These are phyloP conservation scores for Colletotrichum godetiae DNA, from an alignment of 2,329 filamentous ascomycete species.

Conservation along the genomic window DNA sequence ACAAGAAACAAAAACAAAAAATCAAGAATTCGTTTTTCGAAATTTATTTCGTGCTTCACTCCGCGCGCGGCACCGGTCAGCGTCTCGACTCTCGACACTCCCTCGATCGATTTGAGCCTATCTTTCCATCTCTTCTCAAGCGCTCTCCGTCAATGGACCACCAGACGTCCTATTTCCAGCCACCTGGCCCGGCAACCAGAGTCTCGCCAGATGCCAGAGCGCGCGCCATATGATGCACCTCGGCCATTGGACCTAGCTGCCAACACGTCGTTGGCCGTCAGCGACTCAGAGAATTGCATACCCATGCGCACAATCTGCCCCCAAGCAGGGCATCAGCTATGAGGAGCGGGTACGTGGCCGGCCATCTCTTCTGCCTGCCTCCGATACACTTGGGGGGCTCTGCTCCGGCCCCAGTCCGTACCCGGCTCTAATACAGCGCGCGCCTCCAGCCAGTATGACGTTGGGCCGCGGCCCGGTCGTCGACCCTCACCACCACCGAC, in stretches of 20 bases:
- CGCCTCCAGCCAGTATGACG: slow-evolving; percentile 21
- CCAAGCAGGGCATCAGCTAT: background rate
- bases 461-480: slow-evolving; percentile 19
- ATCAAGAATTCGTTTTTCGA: background rate
- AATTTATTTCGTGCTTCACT: slow-evolving; percentile 20
- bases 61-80: slow-evolving; percentile 31
- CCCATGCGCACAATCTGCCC: slow-evolving; percentile 18
- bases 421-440: slow-evolving; percentile 20
- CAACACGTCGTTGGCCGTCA: slow-evolving; percentile 19
- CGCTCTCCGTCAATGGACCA: slow-evolving; percentile 19
- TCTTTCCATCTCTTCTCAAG: slow-evolving; percentile 21
- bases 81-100: slow-evolving; percentile 29
- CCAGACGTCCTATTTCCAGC: slow-evolving; percentile 9
- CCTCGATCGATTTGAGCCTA: slow-evolving; percentile 20
- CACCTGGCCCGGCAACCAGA: slow-evolving; percentile 4
- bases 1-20: background rate
- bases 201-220: slow-evolving; percentile 18
- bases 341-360: background rate
- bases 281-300: slow-evolving; percentile 17
- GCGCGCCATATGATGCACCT: slow-evolving; percentile 35
- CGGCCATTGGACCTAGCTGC: slow-evolving; percentile 7
- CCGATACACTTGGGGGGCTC: background rate
- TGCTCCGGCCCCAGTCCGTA: slow-evolving; percentile 6
- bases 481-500: slow-evolving; percentile 4
- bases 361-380: slow-evolving; percentile 2